Percentiles rank a stretch among this genome's conserved stretches.
These are phyloP conservation scores for Fraxinus anomala DNA, from an alignment of 257 asterid species.

Conservation along the genomic window DNA sequence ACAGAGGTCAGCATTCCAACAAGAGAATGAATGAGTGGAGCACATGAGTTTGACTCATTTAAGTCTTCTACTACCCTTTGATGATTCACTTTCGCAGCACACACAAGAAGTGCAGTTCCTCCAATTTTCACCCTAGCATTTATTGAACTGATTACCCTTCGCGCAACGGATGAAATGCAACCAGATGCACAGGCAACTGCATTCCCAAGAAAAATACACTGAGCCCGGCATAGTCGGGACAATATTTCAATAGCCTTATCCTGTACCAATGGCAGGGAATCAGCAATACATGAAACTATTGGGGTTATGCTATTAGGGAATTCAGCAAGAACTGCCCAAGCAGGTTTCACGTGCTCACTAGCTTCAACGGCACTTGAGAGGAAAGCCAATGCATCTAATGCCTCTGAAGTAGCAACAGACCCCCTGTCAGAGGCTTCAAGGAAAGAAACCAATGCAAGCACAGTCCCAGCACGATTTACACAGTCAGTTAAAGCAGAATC, in stretches of 20 bases:
- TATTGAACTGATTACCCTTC: constrained; percentile 68
- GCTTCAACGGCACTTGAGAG: constrained; percentile 66
- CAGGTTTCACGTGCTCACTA: constrained; percentile 67
- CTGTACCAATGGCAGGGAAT: constrained; percentile 71
- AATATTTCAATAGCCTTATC: constrained; percentile 85
- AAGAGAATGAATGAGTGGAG: constrained; percentile 71
- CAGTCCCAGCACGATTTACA: constrained; percentile 85
- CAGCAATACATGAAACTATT: constrained; percentile 78
- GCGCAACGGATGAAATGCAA: constrained; percentile 72
- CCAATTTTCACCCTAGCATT: constrained; percentile 73
- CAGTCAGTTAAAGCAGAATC: constrained; percentile 66
- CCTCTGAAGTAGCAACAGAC: constrained; percentile 74
- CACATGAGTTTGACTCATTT: constrained; percentile 58
- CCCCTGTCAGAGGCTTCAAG: constrained; percentile 71
- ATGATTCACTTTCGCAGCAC: constrained; percentile 79
- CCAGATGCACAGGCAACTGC: constrained; percentile 65
- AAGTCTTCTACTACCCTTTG: constrained; percentile 78
- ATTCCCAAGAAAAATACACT: constrained; percentile 72
- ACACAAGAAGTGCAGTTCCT: constrained; percentile 92
- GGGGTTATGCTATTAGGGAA: constrained; percentile 73
- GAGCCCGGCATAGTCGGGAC: constrained; percentile 73
- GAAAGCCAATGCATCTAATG: constrained; percentile 81
- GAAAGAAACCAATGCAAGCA: constrained; percentile 84
- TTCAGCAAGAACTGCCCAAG: constrained; percentile 91
- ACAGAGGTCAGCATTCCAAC: constrained; percentile 67